Base-by-base conservation (phyloP, 495 filamentous ascomycete genomes). In the Cryomyces minteri region DNA sequence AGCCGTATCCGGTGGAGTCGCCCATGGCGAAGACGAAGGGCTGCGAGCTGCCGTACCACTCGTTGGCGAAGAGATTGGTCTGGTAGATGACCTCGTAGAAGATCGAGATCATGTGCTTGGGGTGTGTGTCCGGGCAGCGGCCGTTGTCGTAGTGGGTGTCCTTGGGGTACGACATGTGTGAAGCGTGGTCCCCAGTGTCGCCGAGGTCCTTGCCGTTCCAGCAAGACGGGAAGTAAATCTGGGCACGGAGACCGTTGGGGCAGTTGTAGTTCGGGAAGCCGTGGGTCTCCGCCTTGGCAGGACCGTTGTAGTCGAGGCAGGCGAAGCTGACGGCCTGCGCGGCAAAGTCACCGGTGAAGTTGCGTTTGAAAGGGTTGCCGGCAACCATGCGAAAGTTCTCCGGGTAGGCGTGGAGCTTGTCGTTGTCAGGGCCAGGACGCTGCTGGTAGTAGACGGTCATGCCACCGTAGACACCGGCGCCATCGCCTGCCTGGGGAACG, bases 361-460 rank as follows among this genome's bases (percentile, higher is more conserved):
- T 59, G 42, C 77, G 67, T 37, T 69, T 58, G 45, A 51, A 59
- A 0, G 78, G 66, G 54, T 80, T 65, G 34, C 84, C 84, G 38
- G 77, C 69, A 11, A 86, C 51, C 79, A 88, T 86, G 48, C 80
- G 82, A 57, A 84, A 80, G 29, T 74, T 77, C 10, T 66, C 54
- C 1, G 84, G 82, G 63, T 85, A 86, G 12, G 80, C 62, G 43
- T 68, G 60, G 51, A 82, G 68, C 34, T 74, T 64, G 49, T 79
- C 72, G 45, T 71, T 67, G 36, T 70, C 68, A 3, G 32, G 18
- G 25, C 7, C 32, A 5, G 61, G 66, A 52, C 58, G 67, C 56
- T 57, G 79, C 67, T 81, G 70, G 61, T 86, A 87, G 63, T 88
- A 88, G 40, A 85, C 71, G 25, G 55, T 54, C 53, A 62, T 60